A percentile compares a stretch with the other conserved stretches of the same genome.
These are phyloP conservation scores for Trichoderma arundinaceum DNA, from an alignment of 2,329 filamentous ascomycete species.

Conservation along the genomic window DNA sequence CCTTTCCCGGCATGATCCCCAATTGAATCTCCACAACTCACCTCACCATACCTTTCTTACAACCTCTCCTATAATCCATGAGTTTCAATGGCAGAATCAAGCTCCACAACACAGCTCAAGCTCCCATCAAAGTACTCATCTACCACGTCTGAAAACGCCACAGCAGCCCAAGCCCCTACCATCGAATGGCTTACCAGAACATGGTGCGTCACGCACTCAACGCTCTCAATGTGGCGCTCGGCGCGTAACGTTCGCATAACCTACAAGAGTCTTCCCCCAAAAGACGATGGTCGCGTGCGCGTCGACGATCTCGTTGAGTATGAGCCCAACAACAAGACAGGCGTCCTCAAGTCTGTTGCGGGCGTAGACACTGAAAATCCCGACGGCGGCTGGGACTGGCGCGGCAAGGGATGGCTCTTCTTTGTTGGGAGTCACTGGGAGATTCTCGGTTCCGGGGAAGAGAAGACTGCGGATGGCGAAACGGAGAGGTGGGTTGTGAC, in stretches of 20 bases:
- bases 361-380: conserved; percentile 64
- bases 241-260: conserved; percentile 82
- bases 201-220: conserved; percentile 78
- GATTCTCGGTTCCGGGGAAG: conserved; percentile 74
- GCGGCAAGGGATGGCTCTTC: conserved; percentile 75
- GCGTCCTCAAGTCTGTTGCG: conserved; percentile 63
- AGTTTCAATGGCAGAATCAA: conserved; percentile 28
- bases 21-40: neutral
- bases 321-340: conserved; percentile 57
- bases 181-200: conserved; percentile 67
- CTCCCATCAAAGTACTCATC: conserved; percentile 57
- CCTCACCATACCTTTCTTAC: neutral
- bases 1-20: neutral
- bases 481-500: conserved; percentile 76
- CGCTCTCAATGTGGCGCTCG: conserved; percentile 78
- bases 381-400: conserved; percentile 70
- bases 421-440: conserved; percentile 82
- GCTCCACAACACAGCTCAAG: conserved; percentile 38
- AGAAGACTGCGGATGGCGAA: conserved; percentile 45
- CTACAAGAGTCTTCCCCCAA: conserved; percentile 62
- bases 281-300: conserved; percentile 49
- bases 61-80: too few relatives aligned
- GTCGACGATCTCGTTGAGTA: conserved; percentile 78
- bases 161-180: conserved; percentile 37
- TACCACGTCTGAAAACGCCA: conserved; percentile 18